Conservation (phyloP, 208 protist species). For the Trypanosoma caninum region DNA sequence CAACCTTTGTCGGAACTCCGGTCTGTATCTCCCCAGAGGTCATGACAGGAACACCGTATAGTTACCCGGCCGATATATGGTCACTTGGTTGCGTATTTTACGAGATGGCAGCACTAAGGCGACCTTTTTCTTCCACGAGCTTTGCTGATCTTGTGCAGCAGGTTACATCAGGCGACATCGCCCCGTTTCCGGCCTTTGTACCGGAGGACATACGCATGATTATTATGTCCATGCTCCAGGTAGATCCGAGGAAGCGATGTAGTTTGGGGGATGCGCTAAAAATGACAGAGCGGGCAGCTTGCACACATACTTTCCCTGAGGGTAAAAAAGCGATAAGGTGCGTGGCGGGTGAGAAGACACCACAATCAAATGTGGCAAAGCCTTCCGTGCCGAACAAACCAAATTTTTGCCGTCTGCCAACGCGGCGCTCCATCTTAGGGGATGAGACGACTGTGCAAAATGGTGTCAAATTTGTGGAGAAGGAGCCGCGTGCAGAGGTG, state of each 20-base stretch:
- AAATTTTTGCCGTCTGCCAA: slow-evolving; percentile 2
- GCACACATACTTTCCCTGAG: background rate
- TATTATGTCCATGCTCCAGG: slow-evolving; percentile 58
- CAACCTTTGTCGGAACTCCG: slow-evolving; percentile 72
- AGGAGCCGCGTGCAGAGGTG: background rate
- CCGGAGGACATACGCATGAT: slow-evolving; percentile 37
- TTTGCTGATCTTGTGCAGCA: slow-evolving; percentile 79
- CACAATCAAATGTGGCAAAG: slow-evolving; percentile 11
- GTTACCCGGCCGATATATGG: slow-evolving; percentile 86
- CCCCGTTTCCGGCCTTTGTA: slow-evolving; percentile 43
- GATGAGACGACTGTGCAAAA: background rate
- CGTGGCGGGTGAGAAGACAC: background rate
- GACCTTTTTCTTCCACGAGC: slow-evolving; percentile 57
- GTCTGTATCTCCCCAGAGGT: slow-evolving; percentile 90
- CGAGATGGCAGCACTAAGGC: slow-evolving; percentile 54
- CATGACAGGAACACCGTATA: slow-evolving; percentile 71
- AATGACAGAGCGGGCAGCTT: slow-evolving; percentile 19
- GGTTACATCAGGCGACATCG: slow-evolving; percentile 63
- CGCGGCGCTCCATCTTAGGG: background rate
- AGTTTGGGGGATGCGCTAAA: slow-evolving; percentile 37
- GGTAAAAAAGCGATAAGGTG: background rate
- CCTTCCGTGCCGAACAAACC: background rate
- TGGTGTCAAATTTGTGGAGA: background rate
- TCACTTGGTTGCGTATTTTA: slow-evolving; percentile 77
- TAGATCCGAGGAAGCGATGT: slow-evolving; percentile 45